These are phyloP conservation scores for Aquanectria penicillioides DNA, from an alignment of 2,329 filamentous ascomycete genomes.

Conservation along the genomic window DNA sequence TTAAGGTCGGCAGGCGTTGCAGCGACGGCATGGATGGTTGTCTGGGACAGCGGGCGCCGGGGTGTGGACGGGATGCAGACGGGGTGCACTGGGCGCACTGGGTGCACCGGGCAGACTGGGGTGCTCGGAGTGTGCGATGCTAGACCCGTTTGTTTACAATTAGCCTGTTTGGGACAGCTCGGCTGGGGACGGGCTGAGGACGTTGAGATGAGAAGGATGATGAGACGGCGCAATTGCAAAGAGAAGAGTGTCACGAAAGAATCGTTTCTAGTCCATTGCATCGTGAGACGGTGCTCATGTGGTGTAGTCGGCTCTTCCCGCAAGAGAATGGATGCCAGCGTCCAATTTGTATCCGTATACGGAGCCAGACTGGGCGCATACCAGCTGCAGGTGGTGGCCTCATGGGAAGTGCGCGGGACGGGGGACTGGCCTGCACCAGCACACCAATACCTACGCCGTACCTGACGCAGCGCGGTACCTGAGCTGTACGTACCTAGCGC, in stretches of 20 bases:
- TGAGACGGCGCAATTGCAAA: constrained; percentile 2
- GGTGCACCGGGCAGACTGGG: too few species aligned
- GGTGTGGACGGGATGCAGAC: constrained; percentile 33
- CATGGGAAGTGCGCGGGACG: not conserved
- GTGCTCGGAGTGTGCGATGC: constrained; percentile 39
- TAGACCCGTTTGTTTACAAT: constrained; percentile 53
- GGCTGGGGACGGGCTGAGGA: constrained; percentile 19
- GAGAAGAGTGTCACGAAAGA: not conserved
- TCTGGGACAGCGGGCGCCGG: constrained; percentile 47
- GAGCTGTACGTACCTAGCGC: constrained; percentile 6
- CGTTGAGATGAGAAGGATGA: constrained; percentile 17
- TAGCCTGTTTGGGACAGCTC: constrained; percentile 49
- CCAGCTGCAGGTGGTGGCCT: constrained; percentile 22
- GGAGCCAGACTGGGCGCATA: constrained; percentile 30
- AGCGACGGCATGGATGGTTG: constrained; percentile 41
- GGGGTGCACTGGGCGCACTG: too few species aligned
- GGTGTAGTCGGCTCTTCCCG: constrained; percentile 6
- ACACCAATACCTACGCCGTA: too few species aligned
- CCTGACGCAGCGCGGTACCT: too few species aligned
- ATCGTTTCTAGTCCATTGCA: not conserved
- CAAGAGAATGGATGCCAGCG: constrained; percentile 23
- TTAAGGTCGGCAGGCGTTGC: constrained; percentile 22
- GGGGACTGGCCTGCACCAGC: constrained; percentile 1
- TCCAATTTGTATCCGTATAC: constrained; percentile 17
- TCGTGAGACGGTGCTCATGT: not conserved